Evolutionary conservation across 2,329 filamentous ascomycete species (phyloP).

Genomic region (Oidium heveae): DNA sequence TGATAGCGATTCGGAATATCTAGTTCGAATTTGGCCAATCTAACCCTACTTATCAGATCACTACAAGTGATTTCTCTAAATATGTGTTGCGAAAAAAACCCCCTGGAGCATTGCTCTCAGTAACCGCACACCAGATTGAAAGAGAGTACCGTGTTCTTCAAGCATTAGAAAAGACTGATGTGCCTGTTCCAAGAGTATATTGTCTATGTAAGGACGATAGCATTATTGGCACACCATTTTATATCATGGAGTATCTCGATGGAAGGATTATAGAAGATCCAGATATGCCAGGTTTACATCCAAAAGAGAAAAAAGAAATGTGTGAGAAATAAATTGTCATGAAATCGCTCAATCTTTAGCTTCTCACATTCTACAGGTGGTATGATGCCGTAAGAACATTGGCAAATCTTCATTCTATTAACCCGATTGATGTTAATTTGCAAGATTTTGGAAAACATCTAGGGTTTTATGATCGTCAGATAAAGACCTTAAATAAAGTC

Average conservation of each 20-base stretch:
- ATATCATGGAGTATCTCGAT: constrained; percentile 90
- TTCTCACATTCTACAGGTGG: constrained; percentile 29
- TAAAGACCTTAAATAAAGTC: constrained; percentile 59
- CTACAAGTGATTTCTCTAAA: constrained; percentile 37
- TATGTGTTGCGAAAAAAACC: constrained; percentile 96
- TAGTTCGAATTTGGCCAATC: constrained; percentile 95
- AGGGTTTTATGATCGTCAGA: constrained; percentile 70
- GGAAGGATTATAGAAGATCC: constrained; percentile 86
- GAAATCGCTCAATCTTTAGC: too few relatives aligned
- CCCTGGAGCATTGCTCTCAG: constrained; percentile 75
- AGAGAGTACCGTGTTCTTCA: constrained; percentile 81
- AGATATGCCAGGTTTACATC: constrained; percentile 44
- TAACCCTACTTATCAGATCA: constrained; percentile 89
- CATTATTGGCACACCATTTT: constrained; percentile 77
- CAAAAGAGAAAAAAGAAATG: constrained; percentile 48
- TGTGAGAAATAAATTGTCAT: constrained; percentile 12
- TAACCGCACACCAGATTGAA: constrained; percentile 89
- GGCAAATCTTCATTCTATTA: constrained; percentile 59
- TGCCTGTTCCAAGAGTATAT: constrained; percentile 64
- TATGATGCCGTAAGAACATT: constrained; percentile 59
- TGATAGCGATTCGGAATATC: background rate
- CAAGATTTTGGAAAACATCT: constrained; percentile 43
- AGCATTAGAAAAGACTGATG: constrained; percentile 53
- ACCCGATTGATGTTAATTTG: constrained; percentile 40
- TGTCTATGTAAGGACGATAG: constrained; percentile 62